A percentile compares a stretch with the other conserved stretches of the same genome.
phyloP scores from a whole-genome alignment of 192 early-diverging fungal genomes.

The Phycomyces nitens region DNA sequence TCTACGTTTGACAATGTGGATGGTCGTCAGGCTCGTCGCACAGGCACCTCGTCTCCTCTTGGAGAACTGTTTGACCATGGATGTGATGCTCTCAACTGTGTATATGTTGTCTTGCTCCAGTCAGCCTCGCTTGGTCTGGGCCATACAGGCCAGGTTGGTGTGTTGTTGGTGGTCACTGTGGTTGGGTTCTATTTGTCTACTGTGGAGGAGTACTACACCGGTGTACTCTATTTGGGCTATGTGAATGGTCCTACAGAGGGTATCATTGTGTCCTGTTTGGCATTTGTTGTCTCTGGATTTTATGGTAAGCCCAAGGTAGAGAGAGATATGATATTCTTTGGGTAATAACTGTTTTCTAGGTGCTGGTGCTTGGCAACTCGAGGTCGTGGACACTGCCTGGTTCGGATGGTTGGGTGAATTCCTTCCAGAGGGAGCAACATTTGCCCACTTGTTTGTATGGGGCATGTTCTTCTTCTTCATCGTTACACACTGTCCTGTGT shows the following conservation, averaged over 20 bases:
- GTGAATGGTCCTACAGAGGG: conserved; percentile 87
- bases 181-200: conserved; percentile 82
- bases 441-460: conserved; percentile 21
- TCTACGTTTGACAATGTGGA: conserved; percentile 90
- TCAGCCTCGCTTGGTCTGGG: conserved; percentile 73
- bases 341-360: too few species aligned
- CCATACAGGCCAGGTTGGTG: conserved; percentile 58
- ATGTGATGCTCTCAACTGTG: conserved; percentile 86
- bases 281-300: conserved; percentile 65
- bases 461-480: conserved; percentile 44
- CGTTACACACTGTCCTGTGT: conserved; percentile 32
- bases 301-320: too few species aligned
- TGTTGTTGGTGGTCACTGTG: conserved; percentile 64
- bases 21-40: conserved; percentile 80
- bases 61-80: conserved; percentile 87
- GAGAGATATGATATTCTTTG: too few species aligned
- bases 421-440: conserved; percentile 14
- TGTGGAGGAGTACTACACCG: conserved; percentile 90
- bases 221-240: conserved; percentile 79
- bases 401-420: background rate
- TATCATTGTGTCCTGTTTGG: conserved; percentile 64
- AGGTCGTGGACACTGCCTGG: too few species aligned
- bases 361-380: too few species aligned
- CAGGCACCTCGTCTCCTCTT: conserved; percentile 71
- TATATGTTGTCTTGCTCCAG: conserved; percentile 69